phyloP scores from a whole-genome alignment of 805 yeast species.

The Monosporozyma yasuniensis region DNA sequence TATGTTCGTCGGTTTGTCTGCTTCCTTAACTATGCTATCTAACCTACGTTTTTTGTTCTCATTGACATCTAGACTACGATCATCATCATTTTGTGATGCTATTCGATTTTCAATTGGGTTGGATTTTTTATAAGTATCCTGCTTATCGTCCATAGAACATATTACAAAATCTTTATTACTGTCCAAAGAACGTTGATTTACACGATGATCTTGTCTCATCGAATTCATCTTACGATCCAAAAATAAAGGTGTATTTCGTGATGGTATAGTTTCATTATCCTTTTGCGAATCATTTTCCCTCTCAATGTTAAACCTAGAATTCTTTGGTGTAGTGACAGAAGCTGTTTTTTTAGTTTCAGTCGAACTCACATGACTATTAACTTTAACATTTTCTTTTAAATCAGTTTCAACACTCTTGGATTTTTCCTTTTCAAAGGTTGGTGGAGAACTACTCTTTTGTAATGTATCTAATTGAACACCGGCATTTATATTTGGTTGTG shows the following conservation, averaged over 20 bases:
- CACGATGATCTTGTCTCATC: background rate
- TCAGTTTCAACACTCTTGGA: too few species aligned
- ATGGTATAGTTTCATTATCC: background rate
- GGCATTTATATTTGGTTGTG: background rate
- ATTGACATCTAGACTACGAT: background rate
- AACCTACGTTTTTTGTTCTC: background rate
- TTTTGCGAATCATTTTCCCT: background rate
- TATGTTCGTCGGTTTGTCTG: background rate
- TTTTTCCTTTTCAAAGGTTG: background rate
- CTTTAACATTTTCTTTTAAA: background rate
- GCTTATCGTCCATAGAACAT: too few species aligned
- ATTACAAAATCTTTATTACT: too few species aligned
- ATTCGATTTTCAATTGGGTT: background rate
- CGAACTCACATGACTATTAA: background rate
- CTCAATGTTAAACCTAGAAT: background rate
- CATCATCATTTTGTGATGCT: background rate
- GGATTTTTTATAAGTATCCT: background rate
- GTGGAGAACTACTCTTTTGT: background rate
- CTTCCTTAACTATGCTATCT: background rate
- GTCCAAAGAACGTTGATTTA: background rate
- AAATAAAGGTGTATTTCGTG: too few species aligned
- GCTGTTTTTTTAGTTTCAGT: background rate
- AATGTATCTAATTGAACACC: background rate
- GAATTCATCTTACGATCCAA: too few species aligned
- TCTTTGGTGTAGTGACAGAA: background rate